Evolutionary conservation across 257 asterid species (phyloP), one percentile per base, ranked within the genome.

Genomic region (Solanum peruvianum): DNA sequence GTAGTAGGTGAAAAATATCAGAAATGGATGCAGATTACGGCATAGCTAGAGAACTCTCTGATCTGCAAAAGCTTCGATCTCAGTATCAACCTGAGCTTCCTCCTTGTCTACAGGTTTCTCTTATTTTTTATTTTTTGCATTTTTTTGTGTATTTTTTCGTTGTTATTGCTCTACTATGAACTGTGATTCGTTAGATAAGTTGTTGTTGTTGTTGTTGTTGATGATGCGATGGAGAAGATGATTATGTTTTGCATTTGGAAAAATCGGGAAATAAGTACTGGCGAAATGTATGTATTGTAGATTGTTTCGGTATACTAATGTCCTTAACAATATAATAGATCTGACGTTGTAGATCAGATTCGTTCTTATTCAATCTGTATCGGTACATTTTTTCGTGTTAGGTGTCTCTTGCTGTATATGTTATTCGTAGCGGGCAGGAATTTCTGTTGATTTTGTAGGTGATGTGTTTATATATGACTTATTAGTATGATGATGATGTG

Each of bases 21-120:
- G 7, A 66, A 44, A 96, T 96, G 98, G 98, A 93, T 90, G 94
- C 98, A 23, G 99, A 96, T 88, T 96, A 88, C 76, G 98, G 99
- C 44, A 85, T 89, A 16, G 87, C 92, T 4, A 92, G 99, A 73
- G 98, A 95, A 82, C 98, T 96, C 41, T 93, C 98, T 85, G 98
- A 94, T 94, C 95, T 95, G 66, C 99, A 96, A 87, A 92, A 91
- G 89, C 98, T 92, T 80, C 94, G 98, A 86, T 88, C 97, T 87
- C 95, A 86, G 5, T 96, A 96, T 86, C 86, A 88, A 41, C 99
- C 99, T 1, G 91, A 92, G 42, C 96, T 96, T 71, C 99, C 99
- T 62, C 99, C 99, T 21, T 96, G 98, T 91, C 99, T 96, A 86
- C 96, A 96, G 98, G 99, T 96, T 13, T 41, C 23, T 18, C 18